These are phyloP conservation scores for Ophiocordyceps camponoti-rufipedis DNA, from an alignment of 2,329 filamentous ascomycete genomes.

Conservation along the genomic window DNA sequence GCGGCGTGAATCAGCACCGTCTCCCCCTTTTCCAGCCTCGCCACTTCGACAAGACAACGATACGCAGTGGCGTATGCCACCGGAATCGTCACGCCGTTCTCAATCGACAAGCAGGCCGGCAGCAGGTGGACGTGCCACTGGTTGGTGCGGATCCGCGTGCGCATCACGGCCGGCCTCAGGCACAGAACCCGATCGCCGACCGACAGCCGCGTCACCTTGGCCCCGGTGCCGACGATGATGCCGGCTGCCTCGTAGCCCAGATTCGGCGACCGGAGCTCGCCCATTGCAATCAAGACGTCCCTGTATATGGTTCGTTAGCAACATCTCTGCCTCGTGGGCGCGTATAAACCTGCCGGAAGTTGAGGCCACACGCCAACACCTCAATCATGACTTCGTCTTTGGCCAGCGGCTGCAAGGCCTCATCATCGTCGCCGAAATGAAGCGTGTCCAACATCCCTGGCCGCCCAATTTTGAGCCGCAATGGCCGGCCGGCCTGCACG, in stretches of 20 bases:
- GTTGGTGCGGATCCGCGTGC: background rate
- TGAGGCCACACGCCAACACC: constrained; percentile 1
- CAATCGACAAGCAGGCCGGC: background rate
- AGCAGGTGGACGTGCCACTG: background rate
- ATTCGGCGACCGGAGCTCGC: background rate
- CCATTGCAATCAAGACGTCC: constrained; percentile 1
- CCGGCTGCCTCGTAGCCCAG: constrained; percentile 1
- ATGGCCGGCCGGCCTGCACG: background rate
- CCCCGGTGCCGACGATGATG: background rate
- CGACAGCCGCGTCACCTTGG: background rate
- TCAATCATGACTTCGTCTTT: constrained; percentile 1
- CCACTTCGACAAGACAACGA: background rate
- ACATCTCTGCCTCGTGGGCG: no score
- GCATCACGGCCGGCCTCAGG: background rate
- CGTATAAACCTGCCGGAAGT: background rate
- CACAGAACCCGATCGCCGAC: background rate
- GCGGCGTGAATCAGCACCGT: constrained; percentile 1
- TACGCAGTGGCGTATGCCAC: constrained; percentile 1
- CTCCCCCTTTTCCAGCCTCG: background rate
- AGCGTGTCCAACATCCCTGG: constrained; percentile 1
- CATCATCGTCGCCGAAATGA: constrained; percentile 1
- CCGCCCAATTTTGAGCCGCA: background rate
- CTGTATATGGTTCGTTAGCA: background rate
- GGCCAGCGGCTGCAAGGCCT: background rate
- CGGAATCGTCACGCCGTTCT: background rate